Conservation (phyloP, 2,329 filamentous ascomycete species). For the Cryphonectria japonica region DNA sequence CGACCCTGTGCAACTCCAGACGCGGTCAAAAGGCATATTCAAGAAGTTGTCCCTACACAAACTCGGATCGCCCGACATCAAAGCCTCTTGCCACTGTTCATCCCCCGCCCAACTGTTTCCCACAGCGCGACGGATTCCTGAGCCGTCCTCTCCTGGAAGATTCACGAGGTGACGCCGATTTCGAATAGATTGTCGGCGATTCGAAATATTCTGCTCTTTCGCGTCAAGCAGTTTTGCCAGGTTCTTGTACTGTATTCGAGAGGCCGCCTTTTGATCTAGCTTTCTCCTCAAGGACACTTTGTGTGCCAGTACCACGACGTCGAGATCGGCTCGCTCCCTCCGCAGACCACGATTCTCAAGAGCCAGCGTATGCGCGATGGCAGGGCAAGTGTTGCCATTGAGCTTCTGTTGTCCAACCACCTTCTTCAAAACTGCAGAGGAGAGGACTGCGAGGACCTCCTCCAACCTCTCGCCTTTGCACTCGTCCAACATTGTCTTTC, state of each 20-base stretch:
- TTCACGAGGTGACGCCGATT: neutral
- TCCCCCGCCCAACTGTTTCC: conserved; percentile 79
- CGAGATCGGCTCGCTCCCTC: conserved; percentile 58
- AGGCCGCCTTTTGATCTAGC: conserved; percentile 63
- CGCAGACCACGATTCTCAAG: conserved; percentile 62
- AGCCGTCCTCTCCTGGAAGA: conserved; percentile 47
- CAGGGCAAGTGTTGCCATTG: conserved; percentile 40
- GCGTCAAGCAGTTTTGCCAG: conserved; percentile 67
- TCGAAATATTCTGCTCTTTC: conserved; percentile 63
- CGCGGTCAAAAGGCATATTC: conserved; percentile 66
- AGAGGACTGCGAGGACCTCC: conserved; percentile 83
- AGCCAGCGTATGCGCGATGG: conserved; percentile 59
- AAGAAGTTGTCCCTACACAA: conserved; percentile 66
- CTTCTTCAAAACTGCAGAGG: conserved; percentile 79
- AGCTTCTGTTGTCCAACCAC: conserved; percentile 48
- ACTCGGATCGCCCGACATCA: conserved; percentile 68
- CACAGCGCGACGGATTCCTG: conserved; percentile 62
- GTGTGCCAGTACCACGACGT: conserved; percentile 74
- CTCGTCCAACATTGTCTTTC: conserved; percentile 96
- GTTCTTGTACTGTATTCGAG: conserved; percentile 61
- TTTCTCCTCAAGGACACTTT: conserved; percentile 65
- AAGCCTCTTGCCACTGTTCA: conserved; percentile 71
- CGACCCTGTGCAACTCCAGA: conserved; percentile 70
- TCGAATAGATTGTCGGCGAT: conserved; percentile 54
- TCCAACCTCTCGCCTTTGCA: conserved; percentile 91